Evolutionary conservation across 2,329 filamentous ascomycete species (phyloP).

Genomic region (Blastomyces gilchristii): DNA sequence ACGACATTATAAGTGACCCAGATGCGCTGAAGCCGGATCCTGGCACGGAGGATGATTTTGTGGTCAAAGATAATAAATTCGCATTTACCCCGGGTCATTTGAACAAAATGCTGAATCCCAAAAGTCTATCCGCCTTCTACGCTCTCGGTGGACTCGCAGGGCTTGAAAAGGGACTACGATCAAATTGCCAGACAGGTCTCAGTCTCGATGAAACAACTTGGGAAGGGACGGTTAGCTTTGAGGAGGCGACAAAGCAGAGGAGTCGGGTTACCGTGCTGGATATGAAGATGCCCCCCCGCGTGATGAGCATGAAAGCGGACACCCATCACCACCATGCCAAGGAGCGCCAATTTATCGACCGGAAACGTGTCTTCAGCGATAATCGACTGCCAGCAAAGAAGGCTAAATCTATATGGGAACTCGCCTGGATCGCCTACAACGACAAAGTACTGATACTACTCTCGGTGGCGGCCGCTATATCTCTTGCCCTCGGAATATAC

Average conservation of each 20-base stretch:
- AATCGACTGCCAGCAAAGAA: constrained; percentile 60
- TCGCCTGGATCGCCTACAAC: constrained; percentile 73
- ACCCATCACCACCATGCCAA: constrained; percentile 17
- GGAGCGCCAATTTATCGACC: constrained; percentile 46
- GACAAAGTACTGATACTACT: constrained; percentile 68
- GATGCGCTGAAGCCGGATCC: constrained; percentile 59
- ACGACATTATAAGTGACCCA: constrained; percentile 47
- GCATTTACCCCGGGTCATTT: constrained; percentile 64
- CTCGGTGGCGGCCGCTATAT: constrained; percentile 61
- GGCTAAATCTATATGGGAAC: constrained; percentile 56
- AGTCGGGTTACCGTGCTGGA: constrained; percentile 13
- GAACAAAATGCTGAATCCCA: constrained; percentile 69
- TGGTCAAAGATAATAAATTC: constrained; percentile 58
- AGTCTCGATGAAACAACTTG: constrained; percentile 58
- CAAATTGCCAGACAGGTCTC: constrained; percentile 54
- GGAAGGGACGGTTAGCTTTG: constrained; percentile 56
- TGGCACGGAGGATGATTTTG: constrained; percentile 59
- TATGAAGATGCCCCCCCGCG: constrained; percentile 11
- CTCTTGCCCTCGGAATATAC: constrained; percentile 63
- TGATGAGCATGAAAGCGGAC: constrained; percentile 16
- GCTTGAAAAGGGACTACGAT: constrained; percentile 61
- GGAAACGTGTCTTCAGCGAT: constrained; percentile 58
- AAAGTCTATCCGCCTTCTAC: constrained; percentile 63
- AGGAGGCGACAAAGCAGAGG: constrained; percentile 43
- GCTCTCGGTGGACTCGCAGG: constrained; percentile 63